A percentile compares a stretch with the other conserved stretches of the same genome.
phyloP scores from a whole-genome alignment of 805 yeast species.

The Kurtzmaniella fragi region DNA sequence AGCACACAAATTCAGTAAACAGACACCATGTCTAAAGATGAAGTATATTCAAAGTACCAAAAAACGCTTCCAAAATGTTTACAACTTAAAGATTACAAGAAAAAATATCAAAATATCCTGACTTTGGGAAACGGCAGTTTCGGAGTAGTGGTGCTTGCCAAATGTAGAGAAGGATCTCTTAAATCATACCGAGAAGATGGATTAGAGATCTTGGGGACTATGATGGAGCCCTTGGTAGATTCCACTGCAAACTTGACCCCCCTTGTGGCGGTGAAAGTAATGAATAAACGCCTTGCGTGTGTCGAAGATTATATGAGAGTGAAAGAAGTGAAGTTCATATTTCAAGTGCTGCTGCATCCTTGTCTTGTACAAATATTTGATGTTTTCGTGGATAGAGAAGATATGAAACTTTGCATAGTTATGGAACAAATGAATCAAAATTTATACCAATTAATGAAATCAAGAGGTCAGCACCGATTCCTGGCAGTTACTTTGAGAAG shows the following conservation, averaged over 20 bases:
- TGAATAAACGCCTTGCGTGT: constrained; percentile 49
- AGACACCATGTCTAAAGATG: too few relatives aligned
- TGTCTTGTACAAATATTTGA: constrained; percentile 73
- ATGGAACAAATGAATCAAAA: constrained; percentile 89
- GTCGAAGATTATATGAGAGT: constrained; percentile 34
- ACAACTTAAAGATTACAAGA: constrained; percentile 4
- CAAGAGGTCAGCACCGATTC: constrained; percentile 49
- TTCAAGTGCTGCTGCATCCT: constrained; percentile 65
- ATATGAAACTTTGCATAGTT: constrained; percentile 65
- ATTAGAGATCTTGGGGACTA: constrained; percentile 29
- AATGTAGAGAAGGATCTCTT: constrained; percentile 23
- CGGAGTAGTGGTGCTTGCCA: constrained; percentile 66
- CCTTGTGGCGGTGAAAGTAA: constrained; percentile 73
- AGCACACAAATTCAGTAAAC: too few relatives aligned
- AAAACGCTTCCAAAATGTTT: too few relatives aligned
- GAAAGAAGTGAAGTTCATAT: constrained; percentile 64
- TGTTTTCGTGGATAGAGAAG: constrained; percentile 62
- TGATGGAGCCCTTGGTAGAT: constrained; percentile 41
- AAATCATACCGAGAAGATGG: background rate
- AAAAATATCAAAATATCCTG: constrained; percentile 43
- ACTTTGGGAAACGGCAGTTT: constrained; percentile 71
- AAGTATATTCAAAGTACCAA: too few relatives aligned
- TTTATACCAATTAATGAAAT: constrained; percentile 68
- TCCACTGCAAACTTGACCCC: constrained; percentile 13
- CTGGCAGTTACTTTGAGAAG: constrained; percentile 58